Evolutionary conservation across 371 early-diverging fungal species (phyloP), one percentile per base, ranked within the genome.

Genomic region (Blyttiomyces sp.): DNA sequence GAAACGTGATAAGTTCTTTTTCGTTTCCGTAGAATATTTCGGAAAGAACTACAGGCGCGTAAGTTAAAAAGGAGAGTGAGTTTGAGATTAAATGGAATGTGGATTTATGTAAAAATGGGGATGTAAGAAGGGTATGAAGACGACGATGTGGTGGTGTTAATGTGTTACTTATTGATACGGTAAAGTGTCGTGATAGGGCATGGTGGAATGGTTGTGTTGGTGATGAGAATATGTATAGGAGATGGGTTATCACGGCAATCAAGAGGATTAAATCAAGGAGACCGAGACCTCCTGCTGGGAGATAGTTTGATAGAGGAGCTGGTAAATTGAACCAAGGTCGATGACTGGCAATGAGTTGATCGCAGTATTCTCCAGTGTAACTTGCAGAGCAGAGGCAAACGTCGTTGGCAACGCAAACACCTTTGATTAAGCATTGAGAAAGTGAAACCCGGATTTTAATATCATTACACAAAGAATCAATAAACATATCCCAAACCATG

Each of bases 351-450:
- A 6, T 11, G 44, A 9, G 39, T n/a, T 13, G 39, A n/a, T 39
- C n/a, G 33, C 57, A 57, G 27, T 3, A 33, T 3, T 45, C 33
- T 3, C 57, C 57, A 11, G 48, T 57, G 24, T 46, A 28, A 49
- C 48, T 27, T 9, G 57, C 35, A 11, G 34, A 5, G 48, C 57
- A 57, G 24, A 57, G 27, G 48, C 57, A 57, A 3, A 46, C 34
- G 30, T 57, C 48, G 5, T 24, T 23, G 21, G 43, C 57, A 5
- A 57, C 28, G 48, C 57, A 57, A 3, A 57, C 3, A 3, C 57
- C 57, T 57, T 4, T 13, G 7, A 28, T 4, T 6, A 53, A 13
- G 4, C 6, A 23, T 16, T n/a, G 39, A 11, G 9, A 23, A 16
- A 24, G 21, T 31, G 31, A 34, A 13, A 17, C 43, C 9, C 43